phyloP scores from a whole-genome alignment of 768 basidiomycete genomes.

The Vararia minispora region DNA sequence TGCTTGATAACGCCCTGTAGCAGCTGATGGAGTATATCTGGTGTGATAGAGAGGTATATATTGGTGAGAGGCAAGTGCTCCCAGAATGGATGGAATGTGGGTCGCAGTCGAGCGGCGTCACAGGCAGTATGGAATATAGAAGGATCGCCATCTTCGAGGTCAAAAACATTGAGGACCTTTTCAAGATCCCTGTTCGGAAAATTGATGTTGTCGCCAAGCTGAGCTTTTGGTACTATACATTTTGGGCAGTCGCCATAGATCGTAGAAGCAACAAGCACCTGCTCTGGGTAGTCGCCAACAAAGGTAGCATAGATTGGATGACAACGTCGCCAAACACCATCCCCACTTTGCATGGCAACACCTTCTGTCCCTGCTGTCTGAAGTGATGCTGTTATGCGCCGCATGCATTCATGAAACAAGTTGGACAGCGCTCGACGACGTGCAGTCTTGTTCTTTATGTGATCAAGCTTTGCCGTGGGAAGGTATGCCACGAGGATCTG shows the following conservation, averaged over 20 bases:
- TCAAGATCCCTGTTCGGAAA: not conserved
- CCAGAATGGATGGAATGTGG: slow-evolving; percentile 29
- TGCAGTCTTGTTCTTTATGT: slow-evolving; percentile 15
- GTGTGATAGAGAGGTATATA: not conserved
- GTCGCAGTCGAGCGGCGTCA: not conserved
- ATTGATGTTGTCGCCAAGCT: too few species aligned
- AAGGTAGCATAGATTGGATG: not conserved
- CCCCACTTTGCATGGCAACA: not conserved
- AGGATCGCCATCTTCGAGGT: not conserved
- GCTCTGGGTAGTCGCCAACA: slow-evolving; percentile 3
- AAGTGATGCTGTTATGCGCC: slow-evolving; percentile 21
- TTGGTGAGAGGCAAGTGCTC: not conserved
- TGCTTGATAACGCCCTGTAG: slow-evolving; percentile 1
- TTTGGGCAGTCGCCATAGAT: too few species aligned
- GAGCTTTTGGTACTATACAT: too few species aligned
- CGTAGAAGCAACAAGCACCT: slow-evolving; percentile 17
- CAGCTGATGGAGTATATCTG: not conserved
- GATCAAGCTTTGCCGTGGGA: slow-evolving; percentile 22
- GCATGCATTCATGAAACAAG: slow-evolving; percentile 30
- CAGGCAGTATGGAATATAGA: not conserved
- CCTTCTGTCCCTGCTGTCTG: slow-evolving; percentile 21
- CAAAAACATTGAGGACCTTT: not conserved
- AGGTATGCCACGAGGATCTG: slow-evolving; percentile 30
- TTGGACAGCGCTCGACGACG: slow-evolving; percentile 14
- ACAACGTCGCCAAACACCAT: not conserved